phyloP scores from a whole-genome alignment of 1,284 basidiomycete species.

The Sanguinoderma infundibulare region DNA sequence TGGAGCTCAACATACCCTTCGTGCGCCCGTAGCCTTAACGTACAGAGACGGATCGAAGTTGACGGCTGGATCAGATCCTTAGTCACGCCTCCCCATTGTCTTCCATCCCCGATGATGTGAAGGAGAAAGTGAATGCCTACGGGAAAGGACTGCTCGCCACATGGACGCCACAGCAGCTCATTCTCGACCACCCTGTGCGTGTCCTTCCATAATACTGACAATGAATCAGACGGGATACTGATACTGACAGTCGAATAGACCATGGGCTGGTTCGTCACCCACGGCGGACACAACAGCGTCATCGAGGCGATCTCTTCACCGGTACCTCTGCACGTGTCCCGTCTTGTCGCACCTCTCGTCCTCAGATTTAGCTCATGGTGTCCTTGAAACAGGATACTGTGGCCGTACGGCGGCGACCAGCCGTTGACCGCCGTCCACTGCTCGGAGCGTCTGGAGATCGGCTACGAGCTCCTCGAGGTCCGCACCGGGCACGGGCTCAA shows the following conservation, averaged over 20 bases:
- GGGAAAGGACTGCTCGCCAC: slow-evolving; percentile 20
- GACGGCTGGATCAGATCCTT: slow-evolving; percentile 21
- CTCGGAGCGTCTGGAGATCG: slow-evolving; percentile 17
- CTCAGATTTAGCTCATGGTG: neutral
- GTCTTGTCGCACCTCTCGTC: neutral
- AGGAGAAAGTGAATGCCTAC: slow-evolving; percentile 17
- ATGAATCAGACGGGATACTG: neutral
- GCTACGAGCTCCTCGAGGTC: slow-evolving; percentile 35
- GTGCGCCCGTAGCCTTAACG: slow-evolving; percentile 6
- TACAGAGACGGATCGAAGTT: neutral
- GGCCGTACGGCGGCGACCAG: slow-evolving; percentile 33
- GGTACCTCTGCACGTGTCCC: slow-evolving; percentile 22
- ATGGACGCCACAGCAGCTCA: slow-evolving; percentile 29
- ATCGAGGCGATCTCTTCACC: slow-evolving; percentile 23
- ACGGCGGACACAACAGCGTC: slow-evolving; percentile 29
- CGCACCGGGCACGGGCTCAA: slow-evolving; percentile 30
- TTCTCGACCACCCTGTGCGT: slow-evolving; percentile 29
- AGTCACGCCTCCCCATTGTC: slow-evolving; percentile 22
- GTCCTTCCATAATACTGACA: neutral
- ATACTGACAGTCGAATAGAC: slow-evolving; percentile 9
- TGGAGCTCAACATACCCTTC: slow-evolving; percentile 21
- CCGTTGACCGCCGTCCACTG: slow-evolving; percentile 27
- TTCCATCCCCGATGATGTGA: slow-evolving; percentile 15
- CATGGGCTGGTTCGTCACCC: slow-evolving; percentile 29
- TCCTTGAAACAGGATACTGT: slow-evolving; percentile 14